Conservation (phyloP, 192 early-diverging fungal genomes). For the Backusella psychrophila region DNA sequence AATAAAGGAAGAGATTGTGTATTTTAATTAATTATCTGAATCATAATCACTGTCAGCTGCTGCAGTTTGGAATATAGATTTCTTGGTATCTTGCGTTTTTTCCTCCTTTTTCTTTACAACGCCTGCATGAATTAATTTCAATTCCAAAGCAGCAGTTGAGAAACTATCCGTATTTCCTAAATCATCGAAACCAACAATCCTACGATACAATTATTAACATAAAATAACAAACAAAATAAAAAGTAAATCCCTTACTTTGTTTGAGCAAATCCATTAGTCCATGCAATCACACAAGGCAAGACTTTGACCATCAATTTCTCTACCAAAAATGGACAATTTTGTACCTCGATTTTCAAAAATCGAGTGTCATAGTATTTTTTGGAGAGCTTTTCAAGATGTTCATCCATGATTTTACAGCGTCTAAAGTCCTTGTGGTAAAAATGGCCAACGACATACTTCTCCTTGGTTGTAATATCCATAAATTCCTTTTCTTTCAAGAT, state of each 20-base stretch:
- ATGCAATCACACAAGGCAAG: slow-evolving; percentile 84
- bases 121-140: slow-evolving; percentile 39
- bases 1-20: background rate
- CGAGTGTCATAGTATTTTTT: slow-evolving; percentile 78
- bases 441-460: slow-evolving; percentile 74
- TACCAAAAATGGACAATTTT: slow-evolving; percentile 88
- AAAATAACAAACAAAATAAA: background rate
- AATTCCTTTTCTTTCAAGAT: slow-evolving; percentile 81
- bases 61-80: slow-evolving; percentile 19
- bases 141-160: slow-evolving; percentile 72
- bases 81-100: background rate
- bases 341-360: slow-evolving; percentile 88
- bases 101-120: slow-evolving; percentile 15
- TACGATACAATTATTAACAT: slow-evolving; percentile 18
- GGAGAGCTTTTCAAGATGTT: slow-evolving; percentile 78
- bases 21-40: slow-evolving; percentile 1
- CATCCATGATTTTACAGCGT: slow-evolving; percentile 91
- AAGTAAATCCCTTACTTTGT: slow-evolving; percentile 21
- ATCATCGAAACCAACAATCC: slow-evolving; percentile 92
- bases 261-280: slow-evolving; percentile 65
- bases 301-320: slow-evolving; percentile 84
- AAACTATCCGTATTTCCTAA: slow-evolving; percentile 88
- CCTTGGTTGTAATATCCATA: slow-evolving; percentile 72
- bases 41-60: slow-evolving; percentile 12
- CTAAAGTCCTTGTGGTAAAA: slow-evolving; percentile 94